phyloP scores from a whole-genome alignment of 2,329 filamentous ascomycete genomes.

The Hawksworthiomyces lignivorus region DNA sequence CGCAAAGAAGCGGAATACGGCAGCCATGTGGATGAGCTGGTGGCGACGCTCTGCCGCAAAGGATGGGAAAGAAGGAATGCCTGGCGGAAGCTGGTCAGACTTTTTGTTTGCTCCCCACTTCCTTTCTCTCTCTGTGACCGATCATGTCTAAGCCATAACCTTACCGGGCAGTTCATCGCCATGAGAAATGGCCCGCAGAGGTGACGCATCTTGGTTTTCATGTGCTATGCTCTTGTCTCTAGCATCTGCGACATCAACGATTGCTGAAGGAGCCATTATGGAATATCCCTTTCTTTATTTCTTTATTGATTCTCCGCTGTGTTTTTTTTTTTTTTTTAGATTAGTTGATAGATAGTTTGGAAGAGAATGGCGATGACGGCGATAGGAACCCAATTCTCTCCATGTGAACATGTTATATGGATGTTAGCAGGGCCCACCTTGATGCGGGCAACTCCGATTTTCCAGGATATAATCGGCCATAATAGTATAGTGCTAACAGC shows the following conservation, averaged over 20 bases:
- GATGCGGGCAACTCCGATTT: too few species aligned
- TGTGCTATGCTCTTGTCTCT: slow-evolving; percentile 2
- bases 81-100: slow-evolving; percentile 16
- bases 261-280: slow-evolving; percentile 19
- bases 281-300: too few species aligned
- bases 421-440: too few species aligned
- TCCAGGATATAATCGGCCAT: too few species aligned
- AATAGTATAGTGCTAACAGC: too few species aligned
- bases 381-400: too few species aligned
- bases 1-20: slow-evolving; percentile 59
- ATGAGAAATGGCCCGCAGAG: slow-evolving; percentile 21
- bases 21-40: slow-evolving; percentile 59
- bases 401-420: too few species aligned
- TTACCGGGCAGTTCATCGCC: slow-evolving; percentile 21
- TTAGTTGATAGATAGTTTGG: too few species aligned
- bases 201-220: slow-evolving; percentile 16
- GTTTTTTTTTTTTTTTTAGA: too few species aligned
- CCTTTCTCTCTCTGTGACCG: neutral
- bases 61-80: slow-evolving; percentile 34
- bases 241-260: slow-evolving; percentile 4
- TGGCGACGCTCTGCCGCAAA: slow-evolving; percentile 47
- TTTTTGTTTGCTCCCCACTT: neutral
- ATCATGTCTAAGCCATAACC: too few species aligned
- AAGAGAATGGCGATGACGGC: too few species aligned
- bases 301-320: too few species aligned